Evolutionary conservation across 2,329 filamentous ascomycete species (phyloP).

Genomic region (Hypomyces rosellus): DNA sequence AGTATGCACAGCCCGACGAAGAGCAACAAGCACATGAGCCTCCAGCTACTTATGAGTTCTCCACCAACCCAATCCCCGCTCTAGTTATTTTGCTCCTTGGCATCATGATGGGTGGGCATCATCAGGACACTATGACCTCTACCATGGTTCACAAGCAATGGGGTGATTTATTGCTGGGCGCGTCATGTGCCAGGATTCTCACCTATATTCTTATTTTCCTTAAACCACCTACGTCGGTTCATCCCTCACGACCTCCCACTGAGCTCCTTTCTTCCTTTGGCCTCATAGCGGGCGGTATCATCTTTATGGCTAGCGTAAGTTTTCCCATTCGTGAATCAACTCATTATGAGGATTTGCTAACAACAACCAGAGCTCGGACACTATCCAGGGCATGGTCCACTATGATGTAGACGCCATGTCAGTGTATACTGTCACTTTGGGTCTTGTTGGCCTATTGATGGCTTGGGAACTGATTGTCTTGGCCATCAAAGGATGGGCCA

Average conservation of each 20-base stretch:
- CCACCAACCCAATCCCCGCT: slow-evolving; percentile 82
- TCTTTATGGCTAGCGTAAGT: slow-evolving; percentile 87
- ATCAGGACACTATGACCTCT: slow-evolving; percentile 75
- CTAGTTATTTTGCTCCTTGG: slow-evolving; percentile 82
- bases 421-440: slow-evolving; percentile 82
- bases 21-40: slow-evolving; percentile 43
- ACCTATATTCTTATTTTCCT: slow-evolving; percentile 79
- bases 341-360: slow-evolving; percentile 14
- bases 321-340: neutral
- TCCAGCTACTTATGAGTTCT: slow-evolving; percentile 64
- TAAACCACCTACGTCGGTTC: slow-evolving; percentile 69
- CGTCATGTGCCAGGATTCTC: slow-evolving; percentile 67
- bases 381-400: slow-evolving; percentile 67
- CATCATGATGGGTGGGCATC: slow-evolving; percentile 92
- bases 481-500: slow-evolving; percentile 82
- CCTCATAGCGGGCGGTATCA: slow-evolving; percentile 75
- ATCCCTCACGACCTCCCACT: slow-evolving; percentile 80
- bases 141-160: slow-evolving; percentile 93
- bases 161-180: slow-evolving; percentile 78
- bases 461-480: slow-evolving; percentile 73
- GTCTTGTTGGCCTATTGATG: slow-evolving; percentile 76
- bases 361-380: slow-evolving; percentile 59
- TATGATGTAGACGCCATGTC: slow-evolving; percentile 86
- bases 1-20: slow-evolving; percentile 34
- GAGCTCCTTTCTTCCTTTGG: slow-evolving; percentile 86